These are phyloP conservation scores for Chaetomium globosum DNA, from an alignment of 2,329 filamentous ascomycete species.

Conservation along the genomic window DNA sequence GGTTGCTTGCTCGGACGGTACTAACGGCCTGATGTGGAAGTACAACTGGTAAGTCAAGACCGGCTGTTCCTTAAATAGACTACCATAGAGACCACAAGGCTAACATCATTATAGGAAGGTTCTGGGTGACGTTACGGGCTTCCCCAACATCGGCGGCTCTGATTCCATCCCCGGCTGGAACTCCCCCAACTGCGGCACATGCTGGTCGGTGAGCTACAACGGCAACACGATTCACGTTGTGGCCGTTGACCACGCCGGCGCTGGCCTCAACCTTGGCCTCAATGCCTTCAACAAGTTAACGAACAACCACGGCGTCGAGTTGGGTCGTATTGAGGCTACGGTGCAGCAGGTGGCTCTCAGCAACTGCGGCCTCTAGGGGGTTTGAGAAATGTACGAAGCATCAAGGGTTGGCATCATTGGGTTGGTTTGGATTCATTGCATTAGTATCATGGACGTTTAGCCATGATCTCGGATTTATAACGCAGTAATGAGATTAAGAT, in stretches of 20 bases:
- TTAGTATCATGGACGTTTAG: constrained; percentile 8
- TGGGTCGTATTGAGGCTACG: constrained; percentile 57
- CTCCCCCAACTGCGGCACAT: constrained; percentile 57
- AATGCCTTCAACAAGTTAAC: constrained; percentile 60
- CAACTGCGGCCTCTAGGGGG: constrained; percentile 46
- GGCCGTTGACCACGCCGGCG: constrained; percentile 56
- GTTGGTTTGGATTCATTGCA: constrained; percentile 7
- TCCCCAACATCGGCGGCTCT: constrained; percentile 60
- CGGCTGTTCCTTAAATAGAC: not conserved
- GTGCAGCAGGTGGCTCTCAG: constrained; percentile 49
- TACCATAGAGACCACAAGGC: not conserved
- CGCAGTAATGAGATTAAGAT: constrained; percentile 23
- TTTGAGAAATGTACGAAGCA: not conserved
- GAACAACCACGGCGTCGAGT: constrained; percentile 50
- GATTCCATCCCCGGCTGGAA: constrained; percentile 46
- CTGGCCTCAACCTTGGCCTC: constrained; percentile 61
- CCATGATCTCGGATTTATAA: not conserved
- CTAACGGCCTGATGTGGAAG: constrained; percentile 65
- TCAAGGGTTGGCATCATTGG: not conserved
- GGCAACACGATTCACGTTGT: constrained; percentile 57
- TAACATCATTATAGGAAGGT: constrained; percentile 43
- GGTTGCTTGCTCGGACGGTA: constrained; percentile 69
- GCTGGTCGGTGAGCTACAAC: constrained; percentile 59
- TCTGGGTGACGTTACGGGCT: constrained; percentile 54
- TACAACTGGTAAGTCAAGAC: constrained; percentile 51